Percentiles rank a stretch among this genome's conserved stretches.
phyloP scores from a whole-genome alignment of 106 monocot genomes.

The Allium fistulosum region DNA sequence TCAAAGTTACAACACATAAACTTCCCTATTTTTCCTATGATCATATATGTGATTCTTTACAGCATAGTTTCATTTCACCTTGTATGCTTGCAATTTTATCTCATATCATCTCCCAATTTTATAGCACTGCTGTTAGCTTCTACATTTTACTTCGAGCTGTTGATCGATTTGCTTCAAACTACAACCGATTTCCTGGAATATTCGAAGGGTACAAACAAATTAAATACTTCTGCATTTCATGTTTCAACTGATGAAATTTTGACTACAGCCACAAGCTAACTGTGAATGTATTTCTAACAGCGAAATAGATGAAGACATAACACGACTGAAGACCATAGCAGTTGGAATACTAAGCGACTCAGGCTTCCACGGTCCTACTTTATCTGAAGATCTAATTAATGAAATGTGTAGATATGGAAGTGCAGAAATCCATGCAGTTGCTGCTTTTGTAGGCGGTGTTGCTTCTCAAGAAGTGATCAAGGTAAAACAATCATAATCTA shows the following conservation, averaged over 20 bases:
- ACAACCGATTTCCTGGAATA: slow-evolving; percentile 79
- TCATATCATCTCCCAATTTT: slow-evolving; percentile 1
- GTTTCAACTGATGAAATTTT: neutral
- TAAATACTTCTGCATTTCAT: neutral
- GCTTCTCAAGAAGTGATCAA: slow-evolving; percentile 97
- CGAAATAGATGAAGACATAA: slow-evolving; percentile 68
- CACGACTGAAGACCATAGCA: slow-evolving; percentile 65
- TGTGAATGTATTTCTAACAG: slow-evolving; percentile 15
- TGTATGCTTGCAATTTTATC: too few species aligned
- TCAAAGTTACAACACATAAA: too few species aligned
- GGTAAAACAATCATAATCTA: slow-evolving; percentile 18
- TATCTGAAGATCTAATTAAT: slow-evolving; percentile 71
- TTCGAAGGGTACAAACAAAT: slow-evolving; percentile 52
- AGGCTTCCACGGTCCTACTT: slow-evolving; percentile 38
- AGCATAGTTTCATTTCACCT: too few species aligned
- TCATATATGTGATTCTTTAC: too few species aligned
- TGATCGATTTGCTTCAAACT: slow-evolving; percentile 75
- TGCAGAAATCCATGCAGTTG: slow-evolving; percentile 81
- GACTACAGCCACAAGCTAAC: neutral
- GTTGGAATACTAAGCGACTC: slow-evolving; percentile 39
- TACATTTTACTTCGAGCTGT: slow-evolving; percentile 85
- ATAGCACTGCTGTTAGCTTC: slow-evolving; percentile 75
- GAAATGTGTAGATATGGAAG: slow-evolving; percentile 92
- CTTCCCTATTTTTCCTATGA: too few species aligned
- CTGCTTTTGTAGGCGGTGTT: slow-evolving; percentile 81